Evolutionary conservation across 345 rosid species (phyloP), one percentile per base, ranked within the genome.

Genomic region (Ricinus communis): DNA sequence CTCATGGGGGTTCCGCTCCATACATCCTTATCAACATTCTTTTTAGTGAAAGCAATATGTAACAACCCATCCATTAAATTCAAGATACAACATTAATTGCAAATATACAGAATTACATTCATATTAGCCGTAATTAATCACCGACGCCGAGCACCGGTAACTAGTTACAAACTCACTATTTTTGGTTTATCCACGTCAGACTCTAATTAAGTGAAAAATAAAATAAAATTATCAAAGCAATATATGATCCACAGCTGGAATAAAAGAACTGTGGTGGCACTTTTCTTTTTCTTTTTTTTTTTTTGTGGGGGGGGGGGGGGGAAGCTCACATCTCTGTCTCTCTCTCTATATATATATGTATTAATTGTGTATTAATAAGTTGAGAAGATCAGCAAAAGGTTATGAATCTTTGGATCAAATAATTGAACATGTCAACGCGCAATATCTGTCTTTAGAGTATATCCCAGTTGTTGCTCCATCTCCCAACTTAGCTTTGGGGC

Each of bases 401-500:
- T 58, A 50, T 30, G 7, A 65, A 47, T 46, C 33, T 46, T 19
- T 25, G 0, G 5, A 55, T 11, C 30, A 52, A n/a, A 52, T 52
- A 52, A 52, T 38, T 38, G 62, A 47, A 43, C 64, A 22, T 15
- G 76, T 90, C 84, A 87, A 78, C 91, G 89, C 22, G 83, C 77
- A 14, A 86, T 83, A 24, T 86, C 89, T 14, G 80, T 74, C 72
- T 83, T 86, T 28, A 86, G 53, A 22, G 81, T 69, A 77, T 82
- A 85, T 19, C 86, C 92, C 68, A 81, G 10, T 25, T 86, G 89
- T 27, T 87, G 88, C 78, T 86, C 89, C 83, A 76, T 77, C 82
- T 86, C 93, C 93, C 91, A 87, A 31, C 80, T 87, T 45, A 85
- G 76, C 70, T 82, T 85, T 4, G 88, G 46, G 3, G 85, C 89